These are phyloP conservation scores for Vitis rupestris DNA, from an alignment of 164 flowering plant species.

Conservation along the genomic window DNA sequence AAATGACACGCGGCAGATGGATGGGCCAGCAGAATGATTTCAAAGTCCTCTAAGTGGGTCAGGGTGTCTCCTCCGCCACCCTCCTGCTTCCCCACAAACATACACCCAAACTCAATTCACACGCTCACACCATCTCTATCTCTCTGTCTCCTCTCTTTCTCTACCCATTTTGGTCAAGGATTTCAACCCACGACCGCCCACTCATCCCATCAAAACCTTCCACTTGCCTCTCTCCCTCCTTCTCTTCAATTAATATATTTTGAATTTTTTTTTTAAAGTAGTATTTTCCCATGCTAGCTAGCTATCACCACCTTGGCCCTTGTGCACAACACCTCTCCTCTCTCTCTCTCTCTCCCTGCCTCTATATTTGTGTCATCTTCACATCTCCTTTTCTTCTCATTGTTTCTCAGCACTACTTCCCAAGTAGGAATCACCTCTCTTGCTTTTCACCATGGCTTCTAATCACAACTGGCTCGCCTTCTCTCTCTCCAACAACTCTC, in stretches of 20 bases:
- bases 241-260: background rate
- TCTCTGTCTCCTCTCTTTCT: background rate
- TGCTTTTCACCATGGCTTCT: background rate
- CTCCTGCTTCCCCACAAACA: slow-evolving; percentile 25
- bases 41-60: slow-evolving; percentile 7
- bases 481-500: slow-evolving; percentile 43
- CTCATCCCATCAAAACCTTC: slow-evolving; percentile 30
- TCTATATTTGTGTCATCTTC: too few relatives aligned
- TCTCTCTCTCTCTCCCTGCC: slow-evolving; percentile 15
- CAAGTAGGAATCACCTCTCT: too few relatives aligned
- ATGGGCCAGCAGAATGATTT: slow-evolving; percentile 17
- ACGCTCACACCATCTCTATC: background rate
- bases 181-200: slow-evolving; percentile 21
- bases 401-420: too few relatives aligned
- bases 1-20: slow-evolving; percentile 12
- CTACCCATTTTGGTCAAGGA: too few relatives aligned
- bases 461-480: slow-evolving; percentile 44
- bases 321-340: slow-evolving; percentile 17
- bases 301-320: slow-evolving; percentile 18
- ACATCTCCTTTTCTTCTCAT: too few relatives aligned
- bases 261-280: background rate
- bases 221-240: slow-evolving; percentile 23
- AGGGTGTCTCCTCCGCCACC: slow-evolving; percentile 17
- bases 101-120: background rate
- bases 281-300: background rate